phyloP scores from a whole-genome alignment of 306 rosid genomes.

The Hylodesmum podocarpum region DNA sequence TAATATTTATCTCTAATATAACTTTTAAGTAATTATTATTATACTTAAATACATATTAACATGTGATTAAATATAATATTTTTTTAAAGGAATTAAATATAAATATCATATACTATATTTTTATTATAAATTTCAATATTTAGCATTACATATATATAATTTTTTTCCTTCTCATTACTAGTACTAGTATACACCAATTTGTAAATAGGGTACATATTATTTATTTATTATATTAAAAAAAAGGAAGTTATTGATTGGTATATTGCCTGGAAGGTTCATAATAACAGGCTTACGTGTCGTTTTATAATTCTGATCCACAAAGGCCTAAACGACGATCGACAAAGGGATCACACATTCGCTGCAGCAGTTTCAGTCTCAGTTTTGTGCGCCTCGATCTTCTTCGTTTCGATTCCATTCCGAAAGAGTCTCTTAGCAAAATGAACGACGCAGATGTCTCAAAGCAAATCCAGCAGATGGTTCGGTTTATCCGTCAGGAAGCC shows the following conservation, averaged over 20 bases:
- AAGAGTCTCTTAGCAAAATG: slow-evolving; percentile 52
- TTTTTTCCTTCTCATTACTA: too few species aligned
- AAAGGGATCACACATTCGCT: slow-evolving; percentile 10
- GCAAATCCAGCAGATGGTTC: slow-evolving; percentile 99
- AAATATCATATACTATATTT: too few species aligned
- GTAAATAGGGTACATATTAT: too few species aligned
- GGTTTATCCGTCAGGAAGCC: slow-evolving; percentile 97
- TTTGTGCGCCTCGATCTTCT: slow-evolving; percentile 44
- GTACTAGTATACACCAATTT: too few species aligned
- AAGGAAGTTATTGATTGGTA: background rate
- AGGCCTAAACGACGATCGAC: slow-evolving; percentile 33
- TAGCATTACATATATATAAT: too few species aligned
- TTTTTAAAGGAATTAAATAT: too few species aligned
- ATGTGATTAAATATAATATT: too few species aligned
- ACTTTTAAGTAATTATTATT: too few species aligned
- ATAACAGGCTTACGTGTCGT: background rate
- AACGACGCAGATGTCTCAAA: slow-evolving; percentile 93
- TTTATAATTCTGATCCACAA: slow-evolving; percentile 19
- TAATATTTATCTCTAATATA: too few species aligned
- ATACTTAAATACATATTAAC: too few species aligned
- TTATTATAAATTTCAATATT: too few species aligned
- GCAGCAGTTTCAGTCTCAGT: background rate
- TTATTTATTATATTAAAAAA: background rate
- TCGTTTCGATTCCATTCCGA: slow-evolving; percentile 37
- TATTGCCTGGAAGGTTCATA: background rate